Evolutionary conservation across 2,329 filamentous ascomycete genomes (phyloP).

Genomic region (Exophiala mesophila): DNA sequence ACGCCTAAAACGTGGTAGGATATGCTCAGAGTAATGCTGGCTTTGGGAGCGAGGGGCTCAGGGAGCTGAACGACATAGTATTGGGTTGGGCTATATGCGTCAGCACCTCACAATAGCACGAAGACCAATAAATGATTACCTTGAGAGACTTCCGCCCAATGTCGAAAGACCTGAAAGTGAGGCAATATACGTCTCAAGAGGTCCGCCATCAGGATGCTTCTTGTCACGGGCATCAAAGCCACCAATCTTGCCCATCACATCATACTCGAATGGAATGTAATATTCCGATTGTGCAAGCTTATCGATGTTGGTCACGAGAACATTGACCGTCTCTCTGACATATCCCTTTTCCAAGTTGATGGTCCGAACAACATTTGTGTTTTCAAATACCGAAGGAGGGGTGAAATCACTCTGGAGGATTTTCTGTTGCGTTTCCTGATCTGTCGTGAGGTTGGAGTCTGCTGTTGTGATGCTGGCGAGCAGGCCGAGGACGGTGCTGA

Average conservation of each 20-base stretch:
- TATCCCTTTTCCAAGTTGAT: slow-evolving; percentile 93
- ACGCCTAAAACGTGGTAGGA: slow-evolving; percentile 75
- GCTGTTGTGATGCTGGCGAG: slow-evolving; percentile 10
- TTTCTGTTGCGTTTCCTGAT: slow-evolving; percentile 27
- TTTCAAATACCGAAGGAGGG: slow-evolving; percentile 88
- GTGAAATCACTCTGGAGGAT: slow-evolving; percentile 55
- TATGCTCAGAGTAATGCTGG: slow-evolving; percentile 81
- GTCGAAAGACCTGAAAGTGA: slow-evolving; percentile 50
- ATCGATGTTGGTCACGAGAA: slow-evolving; percentile 86
- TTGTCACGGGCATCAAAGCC: slow-evolving; percentile 89
- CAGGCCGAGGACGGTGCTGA: slow-evolving; percentile 19
- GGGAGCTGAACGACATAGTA: slow-evolving; percentile 83
- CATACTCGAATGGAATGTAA: slow-evolving; percentile 77
- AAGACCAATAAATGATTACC: slow-evolving; percentile 47
- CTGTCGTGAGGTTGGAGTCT: slow-evolving; percentile 24
- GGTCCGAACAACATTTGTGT: slow-evolving; percentile 82
- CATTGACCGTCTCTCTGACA: slow-evolving; percentile 82
- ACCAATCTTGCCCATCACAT: slow-evolving; percentile 71
- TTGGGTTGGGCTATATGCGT: slow-evolving; percentile 56
- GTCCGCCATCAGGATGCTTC: slow-evolving; percentile 64
- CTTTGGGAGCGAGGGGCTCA: slow-evolving; percentile 66
- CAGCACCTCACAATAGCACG: slow-evolving; percentile 32
- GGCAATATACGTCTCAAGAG: slow-evolving; percentile 65
- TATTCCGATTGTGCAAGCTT: slow-evolving; percentile 78
- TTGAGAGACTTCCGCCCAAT: slow-evolving; percentile 45